Percentiles rank a stretch among this genome's conserved stretches.
Conservation (phyloP, 768 basidiomycete species). For the Kwoniella heveanensis region DNA sequence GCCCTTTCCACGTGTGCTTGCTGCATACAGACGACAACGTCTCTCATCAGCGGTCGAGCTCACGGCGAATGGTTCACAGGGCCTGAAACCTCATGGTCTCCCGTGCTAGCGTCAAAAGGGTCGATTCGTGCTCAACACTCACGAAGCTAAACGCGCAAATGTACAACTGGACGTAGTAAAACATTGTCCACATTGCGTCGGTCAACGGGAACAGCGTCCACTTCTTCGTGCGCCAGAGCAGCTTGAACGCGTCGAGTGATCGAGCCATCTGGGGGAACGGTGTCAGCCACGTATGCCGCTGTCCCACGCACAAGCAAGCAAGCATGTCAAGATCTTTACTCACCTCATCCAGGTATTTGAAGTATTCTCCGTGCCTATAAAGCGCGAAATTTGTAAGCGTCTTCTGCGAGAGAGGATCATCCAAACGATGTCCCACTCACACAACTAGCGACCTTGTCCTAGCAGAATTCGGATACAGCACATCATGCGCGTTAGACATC, state of each 20-base stretch:
- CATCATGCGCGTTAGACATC: slow-evolving; percentile 52
- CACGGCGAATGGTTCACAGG: too few species aligned
- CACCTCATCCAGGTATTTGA: slow-evolving; percentile 52
- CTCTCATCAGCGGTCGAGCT: too few species aligned
- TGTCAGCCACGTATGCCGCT: not conserved
- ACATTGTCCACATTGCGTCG: slow-evolving; percentile 46
- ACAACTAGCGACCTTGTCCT: slow-evolving; percentile 42
- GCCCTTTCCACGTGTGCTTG: slow-evolving; percentile 51
- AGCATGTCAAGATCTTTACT: slow-evolving; percentile 9
- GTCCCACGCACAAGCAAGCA: too few species aligned
- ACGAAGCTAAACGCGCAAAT: slow-evolving; percentile 51
- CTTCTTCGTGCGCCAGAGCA: slow-evolving; percentile 43
- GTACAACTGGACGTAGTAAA: slow-evolving; percentile 45
- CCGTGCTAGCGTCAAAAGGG: not conserved
- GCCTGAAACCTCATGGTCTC: not conserved
- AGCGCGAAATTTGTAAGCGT: too few species aligned
- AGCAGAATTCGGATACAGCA: slow-evolving; percentile 49
- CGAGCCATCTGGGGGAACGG: slow-evolving; percentile 21
- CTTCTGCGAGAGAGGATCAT: too few species aligned
- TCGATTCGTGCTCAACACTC: slow-evolving; percentile 9
- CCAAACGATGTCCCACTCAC: slow-evolving; percentile 16
- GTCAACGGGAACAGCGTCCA: slow-evolving; percentile 45
- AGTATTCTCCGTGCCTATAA: slow-evolving; percentile 42
- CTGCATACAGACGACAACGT: slow-evolving; percentile 26
- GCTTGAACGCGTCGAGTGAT: slow-evolving; percentile 46